These are phyloP conservation scores for Pisolithus microcarpus DNA, from an alignment of 768 basidiomycete genomes.

Conservation along the genomic window DNA sequence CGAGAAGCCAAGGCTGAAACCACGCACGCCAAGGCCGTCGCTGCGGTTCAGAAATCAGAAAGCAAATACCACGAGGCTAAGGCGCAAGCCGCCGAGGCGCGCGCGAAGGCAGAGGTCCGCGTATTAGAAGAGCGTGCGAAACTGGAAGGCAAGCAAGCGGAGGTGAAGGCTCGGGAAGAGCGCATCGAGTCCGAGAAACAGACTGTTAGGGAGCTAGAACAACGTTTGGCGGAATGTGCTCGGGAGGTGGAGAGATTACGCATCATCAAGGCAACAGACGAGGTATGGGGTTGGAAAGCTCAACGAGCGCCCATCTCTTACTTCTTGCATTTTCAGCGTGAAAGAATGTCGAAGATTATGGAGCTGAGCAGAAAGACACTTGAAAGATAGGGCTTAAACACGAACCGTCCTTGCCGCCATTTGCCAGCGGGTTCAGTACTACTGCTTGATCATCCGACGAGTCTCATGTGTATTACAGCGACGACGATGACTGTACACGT, in stretches of 20 bases:
- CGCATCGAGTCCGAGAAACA: conserved; percentile 44
- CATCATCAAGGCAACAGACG: conserved; percentile 60
- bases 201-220: conserved; percentile 51
- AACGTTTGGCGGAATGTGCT: conserved; percentile 62
- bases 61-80: conserved; percentile 55
- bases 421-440: too few species aligned
- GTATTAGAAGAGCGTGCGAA: conserved; percentile 51
- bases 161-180: conserved; percentile 40
- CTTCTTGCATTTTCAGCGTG: conserved; percentile 30
- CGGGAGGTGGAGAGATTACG: conserved; percentile 65
- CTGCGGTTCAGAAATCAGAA: conserved; percentile 57
- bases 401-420: too few species aligned
- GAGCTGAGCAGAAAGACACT: conserved; percentile 24
- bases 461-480: too few species aligned
- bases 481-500: too few species aligned
- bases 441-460: too few species aligned
- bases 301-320: not conserved
- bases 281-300: conserved; percentile 28
- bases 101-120: conserved; percentile 39
- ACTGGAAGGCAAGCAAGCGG: conserved; percentile 45
- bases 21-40: conserved; percentile 45
- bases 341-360: conserved; percentile 46
- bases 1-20: conserved; percentile 55
- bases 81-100: conserved; percentile 44
- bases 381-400: too few species aligned